Evolutionary conservation across 2,329 filamentous ascomycete species (phyloP).

Genomic region (Xylaria sp.): DNA sequence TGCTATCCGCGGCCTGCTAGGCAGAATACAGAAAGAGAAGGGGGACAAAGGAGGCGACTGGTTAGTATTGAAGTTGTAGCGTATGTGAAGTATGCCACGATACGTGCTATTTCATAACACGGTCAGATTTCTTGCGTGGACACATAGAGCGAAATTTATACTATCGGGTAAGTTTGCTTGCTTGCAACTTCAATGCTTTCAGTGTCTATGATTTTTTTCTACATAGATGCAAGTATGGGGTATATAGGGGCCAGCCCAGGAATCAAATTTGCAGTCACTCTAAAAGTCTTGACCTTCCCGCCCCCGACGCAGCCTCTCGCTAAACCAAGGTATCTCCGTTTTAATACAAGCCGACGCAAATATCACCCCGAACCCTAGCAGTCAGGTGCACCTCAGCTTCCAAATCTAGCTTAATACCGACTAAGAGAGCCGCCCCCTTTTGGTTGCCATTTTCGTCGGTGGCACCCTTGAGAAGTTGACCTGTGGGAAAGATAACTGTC

Average conservation of each 20-base stretch:
- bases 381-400: slow-evolving; percentile 72
- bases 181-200: not conserved
- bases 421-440: slow-evolving; percentile 67
- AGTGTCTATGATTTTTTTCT: slow-evolving; percentile 18
- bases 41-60: slow-evolving; percentile 53
- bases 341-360: slow-evolving; percentile 68
- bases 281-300: slow-evolving; percentile 8
- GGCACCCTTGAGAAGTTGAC: slow-evolving; percentile 66
- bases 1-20: slow-evolving; percentile 74
- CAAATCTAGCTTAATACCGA: slow-evolving; percentile 72
- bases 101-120: not conserved
- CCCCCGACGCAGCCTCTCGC: slow-evolving; percentile 4
- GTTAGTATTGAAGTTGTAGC: slow-evolving; percentile 64
- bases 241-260: slow-evolving; percentile 29
- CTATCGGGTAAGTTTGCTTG: not conserved
- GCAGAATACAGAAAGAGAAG: slow-evolving; percentile 64
- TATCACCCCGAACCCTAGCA: slow-evolving; percentile 69
- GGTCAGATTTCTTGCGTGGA: not conserved
- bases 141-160: not conserved
- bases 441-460: slow-evolving; percentile 67
- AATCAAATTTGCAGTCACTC: slow-evolving; percentile 20
- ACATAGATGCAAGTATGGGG: slow-evolving; percentile 20
- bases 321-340: not conserved
- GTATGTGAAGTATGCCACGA: not conserved
- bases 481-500: slow-evolving; percentile 46